Conservation (phyloP, 768 basidiomycete genomes). For the Suillus subluteus region DNA sequence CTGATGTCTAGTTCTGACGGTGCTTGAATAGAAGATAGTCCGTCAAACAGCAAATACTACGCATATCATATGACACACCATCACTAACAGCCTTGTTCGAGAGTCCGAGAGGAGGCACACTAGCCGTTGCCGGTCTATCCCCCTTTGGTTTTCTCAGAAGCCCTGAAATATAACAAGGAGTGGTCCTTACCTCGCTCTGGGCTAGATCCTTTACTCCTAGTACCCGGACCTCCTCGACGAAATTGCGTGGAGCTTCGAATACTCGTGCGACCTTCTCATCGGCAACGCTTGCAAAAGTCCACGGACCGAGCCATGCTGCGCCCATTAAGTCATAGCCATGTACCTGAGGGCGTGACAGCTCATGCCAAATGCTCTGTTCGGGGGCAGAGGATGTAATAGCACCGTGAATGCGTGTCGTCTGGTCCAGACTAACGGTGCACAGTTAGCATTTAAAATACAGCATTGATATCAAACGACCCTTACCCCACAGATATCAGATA, state of each 20-base stretch:
- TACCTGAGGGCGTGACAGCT: slow-evolving; percentile 90
- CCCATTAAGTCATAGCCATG: slow-evolving; percentile 95
- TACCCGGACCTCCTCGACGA: slow-evolving; percentile 64
- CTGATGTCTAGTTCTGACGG: slow-evolving; percentile 22
- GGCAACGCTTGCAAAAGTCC: slow-evolving; percentile 87
- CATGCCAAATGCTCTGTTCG: slow-evolving; percentile 66
- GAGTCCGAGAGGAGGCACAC: slow-evolving; percentile 89
- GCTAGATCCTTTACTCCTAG: slow-evolving; percentile 52
- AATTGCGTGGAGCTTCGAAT: slow-evolving; percentile 87
- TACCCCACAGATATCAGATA: slow-evolving; percentile 89
- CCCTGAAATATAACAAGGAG: background rate
- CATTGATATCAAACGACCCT: slow-evolving; percentile 24
- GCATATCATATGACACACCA: slow-evolving; percentile 42
- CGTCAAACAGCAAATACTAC: background rate
- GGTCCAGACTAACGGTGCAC: slow-evolving; percentile 66
- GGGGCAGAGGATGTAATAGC: slow-evolving; percentile 38
- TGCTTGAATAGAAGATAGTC: slow-evolving; percentile 16
- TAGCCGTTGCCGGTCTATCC: slow-evolving; percentile 74
- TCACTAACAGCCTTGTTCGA: slow-evolving; percentile 91
- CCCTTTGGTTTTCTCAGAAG: slow-evolving; percentile 41
- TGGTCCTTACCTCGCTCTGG: slow-evolving; percentile 50
- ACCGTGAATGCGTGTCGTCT: slow-evolving; percentile 90
- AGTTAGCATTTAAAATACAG: slow-evolving; percentile 1
- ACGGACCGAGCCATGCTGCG: slow-evolving; percentile 71
- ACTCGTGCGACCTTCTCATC: slow-evolving; percentile 96